These are phyloP conservation scores for Pseudogymnoascus sp. DNA, from an alignment of 2,329 filamentous ascomycete species.

Conservation along the genomic window DNA sequence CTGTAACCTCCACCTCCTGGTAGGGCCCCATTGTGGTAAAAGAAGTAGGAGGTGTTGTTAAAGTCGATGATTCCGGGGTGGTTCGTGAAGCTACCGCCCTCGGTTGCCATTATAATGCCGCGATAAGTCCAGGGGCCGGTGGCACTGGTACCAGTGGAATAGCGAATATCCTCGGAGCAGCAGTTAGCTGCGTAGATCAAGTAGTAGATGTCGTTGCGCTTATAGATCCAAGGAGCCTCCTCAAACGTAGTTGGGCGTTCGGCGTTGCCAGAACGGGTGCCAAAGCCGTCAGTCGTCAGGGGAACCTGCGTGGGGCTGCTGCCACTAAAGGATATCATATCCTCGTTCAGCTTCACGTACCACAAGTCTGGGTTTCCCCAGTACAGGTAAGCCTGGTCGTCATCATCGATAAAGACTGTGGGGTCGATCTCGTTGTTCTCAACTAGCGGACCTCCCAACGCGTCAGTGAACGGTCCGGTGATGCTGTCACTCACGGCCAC, in stretches of 20 bases:
- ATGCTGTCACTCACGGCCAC: slow-evolving; percentile 29
- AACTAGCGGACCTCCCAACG: slow-evolving; percentile 30
- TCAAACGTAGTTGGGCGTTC: slow-evolving; percentile 21
- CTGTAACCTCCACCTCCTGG: not conserved
- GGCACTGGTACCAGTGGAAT: slow-evolving; percentile 23
- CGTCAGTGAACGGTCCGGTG: slow-evolving; percentile 31
- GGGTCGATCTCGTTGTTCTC: slow-evolving; percentile 32
- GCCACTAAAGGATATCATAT: slow-evolving; percentile 33
- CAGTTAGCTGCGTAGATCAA: slow-evolving; percentile 27
- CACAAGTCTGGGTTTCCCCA: slow-evolving; percentile 33
- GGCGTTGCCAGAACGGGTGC: slow-evolving; percentile 15
- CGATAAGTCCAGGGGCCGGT: slow-evolving; percentile 29
- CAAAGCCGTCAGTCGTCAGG: slow-evolving; percentile 18
- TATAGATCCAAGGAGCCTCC: slow-evolving; percentile 29
- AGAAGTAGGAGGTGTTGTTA: not conserved
- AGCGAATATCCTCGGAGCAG: slow-evolving; percentile 28
- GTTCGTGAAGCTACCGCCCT: not conserved
- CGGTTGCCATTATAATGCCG: slow-evolving; percentile 25
- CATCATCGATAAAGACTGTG: slow-evolving; percentile 35
- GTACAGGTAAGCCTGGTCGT: slow-evolving; percentile 37
- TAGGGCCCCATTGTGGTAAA: not conserved
- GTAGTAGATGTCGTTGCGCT: slow-evolving; percentile 27
- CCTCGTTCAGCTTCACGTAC: slow-evolving; percentile 34
- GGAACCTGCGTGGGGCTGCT: slow-evolving; percentile 16
- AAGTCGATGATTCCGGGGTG: not conserved